Conservation (phyloP, 2,329 filamentous ascomycete species). For the Trichoderma citrinoviride region DNA sequence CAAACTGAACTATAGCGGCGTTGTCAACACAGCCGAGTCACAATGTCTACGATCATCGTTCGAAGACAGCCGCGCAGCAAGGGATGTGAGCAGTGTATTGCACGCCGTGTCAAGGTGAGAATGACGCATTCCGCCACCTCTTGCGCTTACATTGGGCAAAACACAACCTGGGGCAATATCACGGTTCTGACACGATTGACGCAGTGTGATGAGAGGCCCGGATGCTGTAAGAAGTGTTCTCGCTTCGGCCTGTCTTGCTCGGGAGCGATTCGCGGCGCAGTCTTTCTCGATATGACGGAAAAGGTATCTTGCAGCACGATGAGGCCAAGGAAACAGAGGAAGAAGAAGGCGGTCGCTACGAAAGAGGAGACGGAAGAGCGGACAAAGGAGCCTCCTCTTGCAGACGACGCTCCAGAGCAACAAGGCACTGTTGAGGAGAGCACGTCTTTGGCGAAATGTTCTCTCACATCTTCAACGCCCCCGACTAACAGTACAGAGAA, state of each 20-base stretch:
- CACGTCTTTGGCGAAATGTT: too few species aligned
- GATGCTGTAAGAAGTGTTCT: conserved; percentile 9
- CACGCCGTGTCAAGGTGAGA: conserved; percentile 12
- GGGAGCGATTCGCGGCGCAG: conserved; percentile 2
- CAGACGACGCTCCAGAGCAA: background rate
- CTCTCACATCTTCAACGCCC: background rate
- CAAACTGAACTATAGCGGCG: background rate
- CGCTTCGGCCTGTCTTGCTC: conserved; percentile 4
- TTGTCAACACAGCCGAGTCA: background rate
- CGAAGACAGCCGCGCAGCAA: conserved; percentile 14
- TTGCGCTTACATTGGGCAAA: background rate
- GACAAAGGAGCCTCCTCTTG: background rate
- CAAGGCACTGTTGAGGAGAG: background rate
- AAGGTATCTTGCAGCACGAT: background rate
- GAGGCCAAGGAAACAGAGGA: background rate
- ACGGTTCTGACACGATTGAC: background rate
- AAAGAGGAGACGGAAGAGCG: background rate
- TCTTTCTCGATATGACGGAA: conserved; percentile 16
- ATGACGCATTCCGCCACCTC: background rate
- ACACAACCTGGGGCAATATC: background rate
- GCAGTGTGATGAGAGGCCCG: conserved; percentile 14
- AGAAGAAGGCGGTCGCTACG: background rate
- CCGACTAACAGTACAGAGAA: background rate
- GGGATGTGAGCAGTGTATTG: conserved; percentile 14
- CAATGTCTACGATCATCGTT: background rate